These are phyloP conservation scores for Eleusine indica DNA, from an alignment of 176 grass and related monocot genomes.

Conservation along the genomic window DNA sequence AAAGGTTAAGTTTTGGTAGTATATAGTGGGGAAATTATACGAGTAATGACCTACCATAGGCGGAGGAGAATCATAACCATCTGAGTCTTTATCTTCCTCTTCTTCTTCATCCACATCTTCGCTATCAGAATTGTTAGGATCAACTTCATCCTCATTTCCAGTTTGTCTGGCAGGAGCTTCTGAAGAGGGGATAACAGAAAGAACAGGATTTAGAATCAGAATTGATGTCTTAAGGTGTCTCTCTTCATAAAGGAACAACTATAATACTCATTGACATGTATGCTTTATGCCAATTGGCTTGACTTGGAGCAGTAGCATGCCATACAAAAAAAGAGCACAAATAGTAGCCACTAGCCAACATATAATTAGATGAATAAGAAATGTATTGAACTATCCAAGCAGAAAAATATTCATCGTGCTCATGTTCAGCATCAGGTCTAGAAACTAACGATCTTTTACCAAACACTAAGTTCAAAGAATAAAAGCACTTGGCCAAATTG, in stretches of 20 bases:
- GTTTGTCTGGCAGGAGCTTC: constrained; percentile 31
- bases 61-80: constrained; percentile 68
- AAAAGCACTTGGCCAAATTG: neutral
- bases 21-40: constrained; percentile 15
- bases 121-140: constrained; percentile 48
- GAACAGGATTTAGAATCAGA: constrained; percentile 26
- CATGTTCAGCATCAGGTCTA: constrained; percentile 3
- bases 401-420: constrained; percentile 26
- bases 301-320: constrained; percentile 1
- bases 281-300: neutral
- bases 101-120: constrained; percentile 71
- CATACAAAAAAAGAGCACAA: constrained; percentile 1
- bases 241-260: constrained; percentile 9
- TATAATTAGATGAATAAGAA: constrained; percentile 15
- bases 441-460: neutral
- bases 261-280: neutral
- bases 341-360: neutral
- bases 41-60: constrained; percentile 50
- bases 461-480: constrained; percentile 32
- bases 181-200: constrained; percentile 14
- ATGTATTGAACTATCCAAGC: neutral
- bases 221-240: constrained; percentile 17
- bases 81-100: constrained; percentile 55
- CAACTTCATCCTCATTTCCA: constrained; percentile 52
- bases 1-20: constrained; percentile 29